Percentiles rank a stretch among this genome's conserved stretches.
These are phyloP conservation scores for Lanmaoa pseudosensibilis DNA, from an alignment of 768 basidiomycete species.

Conservation along the genomic window DNA sequence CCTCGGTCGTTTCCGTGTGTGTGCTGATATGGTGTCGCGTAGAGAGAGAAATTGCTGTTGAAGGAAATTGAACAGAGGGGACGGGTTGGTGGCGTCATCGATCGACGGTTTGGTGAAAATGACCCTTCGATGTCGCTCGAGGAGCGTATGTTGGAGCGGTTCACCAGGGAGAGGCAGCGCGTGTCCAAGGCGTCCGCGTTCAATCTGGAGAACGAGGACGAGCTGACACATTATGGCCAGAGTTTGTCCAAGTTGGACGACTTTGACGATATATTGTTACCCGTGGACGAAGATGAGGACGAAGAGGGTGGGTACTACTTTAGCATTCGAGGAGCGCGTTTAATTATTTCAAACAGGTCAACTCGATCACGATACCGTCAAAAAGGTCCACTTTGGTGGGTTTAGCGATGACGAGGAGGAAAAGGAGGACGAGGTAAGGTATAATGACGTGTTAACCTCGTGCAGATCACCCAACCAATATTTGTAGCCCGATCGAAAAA, in stretches of 20 bases:
- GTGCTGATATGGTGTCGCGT: conserved; percentile 3
- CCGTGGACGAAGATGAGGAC: conserved; percentile 56
- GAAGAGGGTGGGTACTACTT: conserved; percentile 39
- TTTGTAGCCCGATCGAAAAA: conserved; percentile 75
- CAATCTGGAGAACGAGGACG: conserved; percentile 90
- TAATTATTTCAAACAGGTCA: conserved; percentile 46
- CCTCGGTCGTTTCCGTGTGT: background rate
- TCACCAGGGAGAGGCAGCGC: conserved; percentile 86
- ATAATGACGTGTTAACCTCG: background rate
- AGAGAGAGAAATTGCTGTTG: conserved; percentile 86
- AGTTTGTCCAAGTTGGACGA: conserved; percentile 83
- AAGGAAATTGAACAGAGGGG: conserved; percentile 84
- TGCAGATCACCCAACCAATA: background rate
- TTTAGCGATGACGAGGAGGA: conserved; percentile 70
- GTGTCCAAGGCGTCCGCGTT: conserved; percentile 74
- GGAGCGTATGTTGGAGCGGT: conserved; percentile 95
- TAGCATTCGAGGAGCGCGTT: background rate
- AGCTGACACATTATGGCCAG: conserved; percentile 90
- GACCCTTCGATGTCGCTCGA: conserved; percentile 91
- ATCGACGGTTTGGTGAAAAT: conserved; percentile 95
- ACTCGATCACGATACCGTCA: conserved; percentile 67
- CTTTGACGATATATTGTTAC: conserved; percentile 65
- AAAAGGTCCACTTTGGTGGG: conserved; percentile 79
- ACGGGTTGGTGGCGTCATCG: conserved; percentile 85
- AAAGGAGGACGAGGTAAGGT: conserved; percentile 48